Evolutionary conservation across 2,329 filamentous ascomycete genomes (phyloP).

Genomic region (Pseudocercospora crystallina): DNA sequence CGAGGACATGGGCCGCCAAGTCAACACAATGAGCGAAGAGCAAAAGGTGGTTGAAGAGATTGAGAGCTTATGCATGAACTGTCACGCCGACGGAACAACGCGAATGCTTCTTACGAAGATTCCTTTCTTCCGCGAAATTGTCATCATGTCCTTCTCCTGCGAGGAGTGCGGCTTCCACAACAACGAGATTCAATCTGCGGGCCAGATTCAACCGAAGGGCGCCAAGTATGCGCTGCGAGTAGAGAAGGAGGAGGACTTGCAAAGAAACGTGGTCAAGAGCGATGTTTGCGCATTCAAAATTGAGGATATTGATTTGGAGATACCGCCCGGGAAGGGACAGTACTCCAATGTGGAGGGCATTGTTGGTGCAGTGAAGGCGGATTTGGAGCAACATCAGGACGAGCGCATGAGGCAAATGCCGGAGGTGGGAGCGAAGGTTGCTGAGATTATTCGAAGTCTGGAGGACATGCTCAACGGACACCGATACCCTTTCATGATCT

Average conservation of each 20-base stretch:
- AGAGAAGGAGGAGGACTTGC: conserved; percentile 70
- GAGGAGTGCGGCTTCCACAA: conserved; percentile 86
- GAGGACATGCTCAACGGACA: conserved; percentile 75
- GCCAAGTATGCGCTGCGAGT: conserved; percentile 79
- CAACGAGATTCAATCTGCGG: conserved; percentile 90
- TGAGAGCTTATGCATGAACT: conserved; percentile 57
- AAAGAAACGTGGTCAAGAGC: conserved; percentile 86
- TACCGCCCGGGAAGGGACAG: conserved; percentile 85
- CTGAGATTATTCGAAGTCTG: conserved; percentile 71
- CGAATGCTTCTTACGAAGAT: conserved; percentile 86
- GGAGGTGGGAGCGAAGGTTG: conserved; percentile 76
- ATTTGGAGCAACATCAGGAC: conserved; percentile 80
- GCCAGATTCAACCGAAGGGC: conserved; percentile 86
- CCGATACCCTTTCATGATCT: conserved; percentile 82
- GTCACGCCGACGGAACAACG: conserved; percentile 66
- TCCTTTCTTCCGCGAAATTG: conserved; percentile 95
- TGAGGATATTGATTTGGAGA: conserved; percentile 89
- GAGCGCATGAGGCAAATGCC: conserved; percentile 74
- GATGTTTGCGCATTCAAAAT: conserved; percentile 84
- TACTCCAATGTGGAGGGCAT: conserved; percentile 93
- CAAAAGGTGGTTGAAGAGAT: conserved; percentile 54
- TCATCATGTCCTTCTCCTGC: conserved; percentile 96
- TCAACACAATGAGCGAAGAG: conserved; percentile 42
- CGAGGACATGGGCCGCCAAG: conserved; percentile 53
- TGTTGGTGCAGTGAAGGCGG: conserved; percentile 72